These are phyloP conservation scores for Yarrowia sp. DNA, from an alignment of 805 yeast genomes.

Conservation along the genomic window DNA sequence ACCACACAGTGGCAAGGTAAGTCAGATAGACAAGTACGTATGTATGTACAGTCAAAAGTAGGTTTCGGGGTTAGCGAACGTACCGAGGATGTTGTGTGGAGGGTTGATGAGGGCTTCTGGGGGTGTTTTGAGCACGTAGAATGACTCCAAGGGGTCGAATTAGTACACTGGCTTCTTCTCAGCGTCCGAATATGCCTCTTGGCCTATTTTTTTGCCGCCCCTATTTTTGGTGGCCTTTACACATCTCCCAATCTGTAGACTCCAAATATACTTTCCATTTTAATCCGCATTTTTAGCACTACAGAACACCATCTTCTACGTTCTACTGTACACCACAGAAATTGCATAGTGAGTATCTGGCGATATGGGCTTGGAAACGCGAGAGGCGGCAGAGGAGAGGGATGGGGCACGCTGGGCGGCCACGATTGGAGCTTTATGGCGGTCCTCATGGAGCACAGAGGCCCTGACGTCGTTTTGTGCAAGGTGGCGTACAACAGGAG, in stretches of 20 bases:
- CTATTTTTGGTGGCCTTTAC: neutral
- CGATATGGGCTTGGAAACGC: neutral
- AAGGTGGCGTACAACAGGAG: too few species aligned
- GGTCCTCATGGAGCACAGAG: too few species aligned
- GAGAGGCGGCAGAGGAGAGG: too few species aligned
- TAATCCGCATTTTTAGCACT: slow-evolving; percentile 31
- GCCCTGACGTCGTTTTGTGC: too few species aligned
- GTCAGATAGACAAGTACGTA: slow-evolving; percentile 9
- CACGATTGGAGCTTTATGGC: too few species aligned
- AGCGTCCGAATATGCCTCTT: too few species aligned
- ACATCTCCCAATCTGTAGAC: slow-evolving; percentile 13
- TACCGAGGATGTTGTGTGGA: neutral
- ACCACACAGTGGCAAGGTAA: slow-evolving; percentile 2
- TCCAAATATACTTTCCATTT: slow-evolving; percentile 26
- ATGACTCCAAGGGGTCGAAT: neutral
- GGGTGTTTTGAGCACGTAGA: neutral
- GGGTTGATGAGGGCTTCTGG: neutral
- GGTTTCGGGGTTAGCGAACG: slow-evolving; percentile 21
- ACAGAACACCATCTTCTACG: slow-evolving; percentile 30
- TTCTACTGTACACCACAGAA: slow-evolving; percentile 30
- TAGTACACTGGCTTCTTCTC: neutral
- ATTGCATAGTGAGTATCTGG: slow-evolving; percentile 35
- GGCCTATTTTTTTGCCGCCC: neutral
- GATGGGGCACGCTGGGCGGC: too few species aligned
- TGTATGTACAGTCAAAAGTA: slow-evolving; percentile 16